Base-by-base conservation (phyloP, 2,329 filamentous ascomycete species). In the Talaromyces sp. region DNA sequence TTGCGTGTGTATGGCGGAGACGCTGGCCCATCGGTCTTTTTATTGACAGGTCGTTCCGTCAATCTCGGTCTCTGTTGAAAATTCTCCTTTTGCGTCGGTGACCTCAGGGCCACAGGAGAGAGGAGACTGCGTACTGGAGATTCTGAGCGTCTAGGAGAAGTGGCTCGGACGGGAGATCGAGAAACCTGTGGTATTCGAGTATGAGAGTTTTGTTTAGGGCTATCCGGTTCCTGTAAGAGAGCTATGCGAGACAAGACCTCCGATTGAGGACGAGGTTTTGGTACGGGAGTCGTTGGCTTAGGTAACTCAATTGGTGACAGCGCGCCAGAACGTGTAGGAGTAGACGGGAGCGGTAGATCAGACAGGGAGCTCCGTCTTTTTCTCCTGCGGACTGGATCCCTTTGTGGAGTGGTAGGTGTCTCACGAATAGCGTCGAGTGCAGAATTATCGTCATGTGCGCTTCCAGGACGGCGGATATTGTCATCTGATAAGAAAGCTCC, bases 361-460 rank as follows among this genome's bases (percentile, higher is more conserved):
- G 92, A 96, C 41, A 97, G 77, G 25, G 92, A 97, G 75, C 92
- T 97, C 69, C 93, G 86, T 57, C 93, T 83, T 77, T 96, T 97
- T 76, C 87, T 92, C 69, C 83, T 86, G 45, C 72, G 72, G 62
- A 70, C 77, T 58, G 45, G 64, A 25, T 70, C 70, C 63, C 77
- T 80, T 1, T 81, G 79, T 15, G 72, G 73, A 67, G 63, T 66
- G 62, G 69, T 78, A 63, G 69, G 78, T 75, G 71, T 77, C 77
- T 76, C 78, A 64, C 75, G 80, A 66, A 80, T 85, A 41, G 72
- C 65, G 2, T 72, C 62, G 59, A 75, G 79, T 66, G 80, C 85
- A 41, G 71, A 66, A 7, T 71, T 63, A 61, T 80, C 80, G 63
- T 78, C 78, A 45, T 83, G 76, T 17, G 74, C 72, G 58, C 75